Conservation (phyloP, 1,284 basidiomycete species). For the Gomphus bonarii region DNA sequence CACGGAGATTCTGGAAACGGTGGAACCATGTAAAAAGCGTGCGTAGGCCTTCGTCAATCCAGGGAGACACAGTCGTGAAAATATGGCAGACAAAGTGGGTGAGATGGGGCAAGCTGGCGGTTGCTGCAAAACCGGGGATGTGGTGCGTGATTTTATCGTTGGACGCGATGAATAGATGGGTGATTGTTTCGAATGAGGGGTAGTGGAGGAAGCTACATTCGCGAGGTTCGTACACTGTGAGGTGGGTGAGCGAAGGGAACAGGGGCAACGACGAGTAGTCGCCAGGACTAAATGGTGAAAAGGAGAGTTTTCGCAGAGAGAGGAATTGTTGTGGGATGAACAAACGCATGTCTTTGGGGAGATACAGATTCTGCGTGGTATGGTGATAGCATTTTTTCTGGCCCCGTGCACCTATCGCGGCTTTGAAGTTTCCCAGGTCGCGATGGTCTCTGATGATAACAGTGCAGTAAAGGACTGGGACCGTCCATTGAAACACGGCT, state of each 20-base stretch:
- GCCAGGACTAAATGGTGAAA: neutral
- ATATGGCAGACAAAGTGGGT: neutral
- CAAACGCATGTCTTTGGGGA: neutral
- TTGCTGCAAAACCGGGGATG: neutral
- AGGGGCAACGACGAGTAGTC: neutral
- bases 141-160: neutral
- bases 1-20: neutral
- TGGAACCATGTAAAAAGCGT: neutral
- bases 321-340: neutral
- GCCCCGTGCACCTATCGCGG: neutral
- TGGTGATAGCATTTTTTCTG: neutral
- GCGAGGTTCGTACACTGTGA: neutral
- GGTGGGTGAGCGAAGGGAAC: neutral
- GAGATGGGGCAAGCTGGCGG: neutral
- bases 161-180: neutral
- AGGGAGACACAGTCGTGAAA: neutral
- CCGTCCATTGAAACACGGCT: neutral
- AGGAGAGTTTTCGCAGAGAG: neutral
- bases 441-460: neutral
- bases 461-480: neutral
- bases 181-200: neutral
- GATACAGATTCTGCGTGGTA: neutral
- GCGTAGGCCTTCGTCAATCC: neutral
- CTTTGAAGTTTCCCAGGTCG: neutral
- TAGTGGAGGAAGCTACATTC: neutral